Percentiles rank a stretch among this genome's conserved stretches.
phyloP scores from a whole-genome alignment of 2,329 filamentous ascomycete species.

The Cladosporium oxysporum region DNA sequence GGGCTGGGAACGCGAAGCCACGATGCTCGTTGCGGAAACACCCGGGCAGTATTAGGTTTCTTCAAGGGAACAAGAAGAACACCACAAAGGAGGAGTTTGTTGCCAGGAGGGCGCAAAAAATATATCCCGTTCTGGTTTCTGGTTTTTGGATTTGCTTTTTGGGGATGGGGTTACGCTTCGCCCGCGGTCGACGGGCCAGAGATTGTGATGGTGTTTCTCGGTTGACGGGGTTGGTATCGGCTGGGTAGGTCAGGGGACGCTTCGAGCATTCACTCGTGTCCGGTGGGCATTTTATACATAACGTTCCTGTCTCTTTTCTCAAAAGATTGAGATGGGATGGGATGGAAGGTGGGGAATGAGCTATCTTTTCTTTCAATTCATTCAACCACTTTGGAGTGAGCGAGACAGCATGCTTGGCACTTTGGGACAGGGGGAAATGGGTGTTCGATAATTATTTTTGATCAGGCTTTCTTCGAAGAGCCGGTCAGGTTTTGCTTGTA shows the following conservation, averaged over 20 bases:
- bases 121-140: neutral
- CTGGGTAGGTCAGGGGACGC: neutral
- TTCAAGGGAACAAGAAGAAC: neutral
- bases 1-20: neutral
- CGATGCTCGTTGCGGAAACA: neutral
- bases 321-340: neutral
- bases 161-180: too few species aligned
- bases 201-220: neutral
- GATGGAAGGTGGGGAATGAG: neutral
- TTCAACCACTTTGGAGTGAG: neutral
- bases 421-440: neutral
- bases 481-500: too few species aligned
- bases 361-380: neutral
- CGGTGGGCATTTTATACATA: neutral
- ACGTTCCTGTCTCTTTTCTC: neutral
- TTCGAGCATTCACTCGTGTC: neutral
- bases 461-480: too few species aligned
- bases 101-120: neutral
- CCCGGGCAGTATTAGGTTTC: neutral
- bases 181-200: neutral
- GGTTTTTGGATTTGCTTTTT: neutral
- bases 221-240: neutral
- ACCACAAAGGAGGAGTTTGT: neutral
- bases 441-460: neutral
- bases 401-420: neutral